These are phyloP conservation scores for Stachybotrys echinatus DNA, from an alignment of 2,329 filamentous ascomycete genomes.

Conservation along the genomic window DNA sequence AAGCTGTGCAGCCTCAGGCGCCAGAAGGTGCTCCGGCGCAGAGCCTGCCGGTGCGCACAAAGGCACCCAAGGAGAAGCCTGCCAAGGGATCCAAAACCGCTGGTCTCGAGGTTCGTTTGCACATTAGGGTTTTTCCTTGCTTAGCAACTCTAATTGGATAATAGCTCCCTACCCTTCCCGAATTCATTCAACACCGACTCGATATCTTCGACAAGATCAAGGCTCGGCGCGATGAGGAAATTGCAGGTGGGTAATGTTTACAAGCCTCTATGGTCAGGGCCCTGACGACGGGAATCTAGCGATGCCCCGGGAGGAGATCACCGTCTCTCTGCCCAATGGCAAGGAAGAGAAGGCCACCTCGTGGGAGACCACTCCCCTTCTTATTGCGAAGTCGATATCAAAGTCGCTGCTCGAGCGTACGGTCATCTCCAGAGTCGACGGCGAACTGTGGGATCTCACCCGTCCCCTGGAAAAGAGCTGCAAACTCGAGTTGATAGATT, in stretches of 20 bases:
- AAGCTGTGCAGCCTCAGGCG: conserved; percentile 26
- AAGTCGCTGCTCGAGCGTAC: conserved; percentile 83
- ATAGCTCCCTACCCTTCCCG: conserved; percentile 49
- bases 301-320: conserved; percentile 70
- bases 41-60: conserved; percentile 28
- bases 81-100: conserved; percentile 57
- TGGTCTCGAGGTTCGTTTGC: conserved; percentile 38
- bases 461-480: conserved; percentile 84
- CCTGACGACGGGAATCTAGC: conserved; percentile 32
- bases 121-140: background rate
- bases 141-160: background rate
- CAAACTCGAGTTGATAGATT: conserved; percentile 78
- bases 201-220: conserved; percentile 86
- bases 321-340: conserved; percentile 68
- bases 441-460: conserved; percentile 86
- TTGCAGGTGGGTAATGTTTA: conserved; percentile 39
- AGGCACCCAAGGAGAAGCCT: conserved; percentile 27
- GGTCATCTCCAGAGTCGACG: conserved; percentile 81
- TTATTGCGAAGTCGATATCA: conserved; percentile 72
- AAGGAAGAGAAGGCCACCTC: conserved; percentile 68
- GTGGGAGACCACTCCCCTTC: conserved; percentile 85
- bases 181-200: conserved; percentile 79
- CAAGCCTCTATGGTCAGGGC: conserved; percentile 6
- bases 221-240: conserved; percentile 73
- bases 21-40: conserved; percentile 26